phyloP scores from a whole-genome alignment of 495 filamentous ascomycete species.

The Aspergillus sclerotioniger region DNA sequence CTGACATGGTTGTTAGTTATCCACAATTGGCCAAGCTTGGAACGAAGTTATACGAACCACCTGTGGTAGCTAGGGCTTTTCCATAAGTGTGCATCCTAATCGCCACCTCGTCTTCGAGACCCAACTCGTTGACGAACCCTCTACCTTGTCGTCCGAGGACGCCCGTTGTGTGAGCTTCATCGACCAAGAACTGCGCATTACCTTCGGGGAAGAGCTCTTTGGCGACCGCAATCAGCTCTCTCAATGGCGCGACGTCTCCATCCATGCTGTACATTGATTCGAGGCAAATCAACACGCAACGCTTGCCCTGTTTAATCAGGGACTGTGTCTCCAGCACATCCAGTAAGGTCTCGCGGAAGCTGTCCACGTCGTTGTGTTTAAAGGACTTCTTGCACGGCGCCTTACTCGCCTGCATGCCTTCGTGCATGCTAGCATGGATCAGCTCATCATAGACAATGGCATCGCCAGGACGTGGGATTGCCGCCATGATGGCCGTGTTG shows the following conservation, averaged over 20 bases:
- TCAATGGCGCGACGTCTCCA: slow-evolving; percentile 68
- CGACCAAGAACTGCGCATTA: slow-evolving; percentile 71
- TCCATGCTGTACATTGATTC: slow-evolving; percentile 84
- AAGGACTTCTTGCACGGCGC: slow-evolving; percentile 53
- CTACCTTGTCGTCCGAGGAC: slow-evolving; percentile 60
- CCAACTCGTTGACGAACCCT: slow-evolving; percentile 64
- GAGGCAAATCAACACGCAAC: slow-evolving; percentile 60
- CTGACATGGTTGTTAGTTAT: slow-evolving; percentile 12
- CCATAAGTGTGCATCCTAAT: slow-evolving; percentile 74
- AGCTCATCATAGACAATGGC: slow-evolving; percentile 69
- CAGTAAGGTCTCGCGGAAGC: slow-evolving; percentile 39
- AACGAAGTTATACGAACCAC: slow-evolving; percentile 50
- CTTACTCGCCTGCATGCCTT: slow-evolving; percentile 67
- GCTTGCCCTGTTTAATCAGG: slow-evolving; percentile 28
- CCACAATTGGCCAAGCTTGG: neutral
- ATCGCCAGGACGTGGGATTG: slow-evolving; percentile 67
- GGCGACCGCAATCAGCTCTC: slow-evolving; percentile 54
- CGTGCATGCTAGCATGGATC: slow-evolving; percentile 75
- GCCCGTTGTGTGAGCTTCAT: slow-evolving; percentile 76
- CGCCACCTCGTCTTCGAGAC: slow-evolving; percentile 64
- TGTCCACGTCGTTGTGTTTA: slow-evolving; percentile 55
- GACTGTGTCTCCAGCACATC: slow-evolving; percentile 29
- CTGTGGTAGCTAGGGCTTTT: slow-evolving; percentile 69
- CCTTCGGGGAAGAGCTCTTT: slow-evolving; percentile 53
- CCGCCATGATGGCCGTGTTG: slow-evolving; percentile 65